Evolutionary conservation across 306 rosid genomes (phyloP), one percentile per base, ranked within the genome.

Genomic region (Prosopis cineraria): DNA sequence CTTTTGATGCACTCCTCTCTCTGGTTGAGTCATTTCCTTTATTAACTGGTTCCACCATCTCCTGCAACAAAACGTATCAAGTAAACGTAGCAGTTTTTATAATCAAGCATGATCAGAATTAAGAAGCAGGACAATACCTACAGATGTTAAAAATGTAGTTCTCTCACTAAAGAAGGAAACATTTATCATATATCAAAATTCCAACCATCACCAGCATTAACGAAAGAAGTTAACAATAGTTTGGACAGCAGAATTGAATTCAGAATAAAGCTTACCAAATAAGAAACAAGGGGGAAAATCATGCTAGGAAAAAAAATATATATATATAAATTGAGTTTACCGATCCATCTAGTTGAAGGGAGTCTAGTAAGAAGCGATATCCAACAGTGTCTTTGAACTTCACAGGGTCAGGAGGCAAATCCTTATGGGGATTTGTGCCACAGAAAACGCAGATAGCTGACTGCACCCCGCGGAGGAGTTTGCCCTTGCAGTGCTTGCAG

Each of bases 401-500:
- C 89, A 96, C 82, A 3, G 98, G 91, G 7, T 90, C 91, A 0
- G 97, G 99, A 68, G 89, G 91, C 48, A 88, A 87, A 34, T 88
- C 97, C 71, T 82, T 56, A 63, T 34, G 81, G 37, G 85, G 86
- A 78, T 89, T 86, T 20, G 82, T 29, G 62, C 97, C 97, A 73
- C 99, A 96, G 78, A 96, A 91, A 31, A 86, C 85, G 76, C 97
- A 96, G 68, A 87, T 53, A 8, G 85, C 73, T 7, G 99, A 90
- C 48, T 87, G 82, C 6, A 86, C 13, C 40, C 89, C 99, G 1
- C 94, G 84, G 24, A 96, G 90, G 60, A 96, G 89, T 33, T 88
- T 88, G 6, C 91, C 99, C 17, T 85, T 81, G 85, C 99, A 96
- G 62, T 84, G 82, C 71, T 85, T 87, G 84, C 98, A 93, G 27